These are phyloP conservation scores for Xylariaceae sp. DNA, from an alignment of 2,329 filamentous ascomycete species.

Conservation along the genomic window DNA sequence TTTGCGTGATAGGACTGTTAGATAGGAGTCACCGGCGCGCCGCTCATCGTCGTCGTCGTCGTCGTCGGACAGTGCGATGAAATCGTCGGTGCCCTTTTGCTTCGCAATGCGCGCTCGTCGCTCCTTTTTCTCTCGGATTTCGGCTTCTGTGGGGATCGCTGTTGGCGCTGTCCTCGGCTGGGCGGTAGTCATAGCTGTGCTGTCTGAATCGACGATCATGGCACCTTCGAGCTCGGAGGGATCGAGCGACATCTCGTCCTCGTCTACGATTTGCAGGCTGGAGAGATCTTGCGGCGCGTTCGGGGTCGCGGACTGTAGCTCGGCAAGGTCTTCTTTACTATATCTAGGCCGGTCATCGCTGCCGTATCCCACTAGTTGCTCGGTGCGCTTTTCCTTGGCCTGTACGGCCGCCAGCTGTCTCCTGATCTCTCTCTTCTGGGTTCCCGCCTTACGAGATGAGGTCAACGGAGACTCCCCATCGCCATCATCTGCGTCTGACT, in stretches of 20 bases:
- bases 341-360: slow-evolving; percentile 73
- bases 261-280: slow-evolving; percentile 38
- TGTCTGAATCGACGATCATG: slow-evolving; percentile 51
- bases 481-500: slow-evolving; percentile 47
- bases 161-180: slow-evolving; percentile 27
- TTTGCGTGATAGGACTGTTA: slow-evolving; percentile 32
- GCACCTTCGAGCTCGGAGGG: slow-evolving; percentile 58
- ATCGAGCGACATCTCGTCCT: slow-evolving; percentile 53
- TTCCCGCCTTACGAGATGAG: slow-evolving; percentile 32
- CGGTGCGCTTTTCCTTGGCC: slow-evolving; percentile 38
- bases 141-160: slow-evolving; percentile 70
- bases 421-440: slow-evolving; percentile 54
- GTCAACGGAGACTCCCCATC: slow-evolving; percentile 18
- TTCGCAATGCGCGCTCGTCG: slow-evolving; percentile 75
- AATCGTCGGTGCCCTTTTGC: slow-evolving; percentile 54
- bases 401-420: slow-evolving; percentile 36
- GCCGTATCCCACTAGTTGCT: slow-evolving; percentile 53
- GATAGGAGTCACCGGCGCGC: slow-evolving; percentile 28
- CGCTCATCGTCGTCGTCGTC: slow-evolving; percentile 34
- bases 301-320: slow-evolving; percentile 80
- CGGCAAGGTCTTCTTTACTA: slow-evolving; percentile 78
- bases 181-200: slow-evolving; percentile 34
- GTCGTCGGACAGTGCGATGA: slow-evolving; percentile 59
- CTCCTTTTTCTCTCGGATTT: slow-evolving; percentile 88
- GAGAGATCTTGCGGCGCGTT: slow-evolving; percentile 66